Evolutionary conservation across 768 basidiomycete genomes (phyloP).

Genomic region (Agrocybe pediades): DNA sequence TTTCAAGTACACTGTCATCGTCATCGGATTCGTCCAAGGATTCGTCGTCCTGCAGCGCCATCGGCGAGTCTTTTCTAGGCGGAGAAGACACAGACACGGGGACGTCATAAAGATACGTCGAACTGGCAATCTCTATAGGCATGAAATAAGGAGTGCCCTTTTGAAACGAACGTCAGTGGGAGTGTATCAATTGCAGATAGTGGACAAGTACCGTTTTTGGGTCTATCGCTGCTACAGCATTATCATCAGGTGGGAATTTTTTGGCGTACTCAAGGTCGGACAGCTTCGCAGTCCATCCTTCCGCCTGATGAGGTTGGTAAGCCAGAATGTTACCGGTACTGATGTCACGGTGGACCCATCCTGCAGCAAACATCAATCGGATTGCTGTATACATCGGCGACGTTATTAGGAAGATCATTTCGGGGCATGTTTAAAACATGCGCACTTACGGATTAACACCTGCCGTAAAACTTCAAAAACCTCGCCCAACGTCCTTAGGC

Average conservation of each 20-base stretch:
- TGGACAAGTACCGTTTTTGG: background rate
- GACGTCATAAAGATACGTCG: background rate
- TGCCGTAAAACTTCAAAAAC: background rate
- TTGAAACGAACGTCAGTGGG: background rate
- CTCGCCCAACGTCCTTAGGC: background rate
- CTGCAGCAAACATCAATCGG: background rate
- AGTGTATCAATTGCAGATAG: background rate
- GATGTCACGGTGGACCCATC: slow-evolving; percentile 4
- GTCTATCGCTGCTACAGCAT: background rate
- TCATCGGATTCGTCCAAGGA: background rate
- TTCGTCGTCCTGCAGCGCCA: background rate
- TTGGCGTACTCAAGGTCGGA: background rate
- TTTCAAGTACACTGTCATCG: too few species aligned
- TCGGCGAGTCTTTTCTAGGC: too few species aligned
- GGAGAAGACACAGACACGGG: too few species aligned
- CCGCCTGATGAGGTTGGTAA: background rate
- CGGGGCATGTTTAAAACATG: too few species aligned
- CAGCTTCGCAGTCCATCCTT: background rate
- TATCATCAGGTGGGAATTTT: background rate
- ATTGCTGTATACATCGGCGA: background rate
- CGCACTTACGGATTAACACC: slow-evolving; percentile 11
- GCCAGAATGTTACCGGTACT: background rate
- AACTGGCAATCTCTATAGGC: background rate
- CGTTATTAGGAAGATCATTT: too few species aligned
- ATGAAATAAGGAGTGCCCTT: slow-evolving; percentile 5